phyloP scores from a whole-genome alignment of 768 basidiomycete species.

The Russula griseocarnosa region DNA sequence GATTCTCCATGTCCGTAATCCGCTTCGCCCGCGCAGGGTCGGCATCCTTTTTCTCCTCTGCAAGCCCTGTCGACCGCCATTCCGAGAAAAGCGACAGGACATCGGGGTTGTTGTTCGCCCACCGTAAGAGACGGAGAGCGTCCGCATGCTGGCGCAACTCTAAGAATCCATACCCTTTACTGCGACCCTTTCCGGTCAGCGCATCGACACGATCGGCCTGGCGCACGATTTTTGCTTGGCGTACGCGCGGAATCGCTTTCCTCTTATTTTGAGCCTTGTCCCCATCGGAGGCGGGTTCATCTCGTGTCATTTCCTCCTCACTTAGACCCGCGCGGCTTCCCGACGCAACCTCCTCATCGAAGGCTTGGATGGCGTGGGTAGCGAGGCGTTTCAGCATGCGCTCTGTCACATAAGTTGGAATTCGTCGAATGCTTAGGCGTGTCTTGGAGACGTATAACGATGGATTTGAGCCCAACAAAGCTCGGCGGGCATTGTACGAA shows the following conservation, averaged over 20 bases:
- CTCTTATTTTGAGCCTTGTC: constrained; percentile 33
- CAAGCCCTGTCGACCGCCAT: constrained; percentile 84
- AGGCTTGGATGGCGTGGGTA: constrained; percentile 71
- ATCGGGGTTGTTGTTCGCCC: constrained; percentile 86
- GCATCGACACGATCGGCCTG: constrained; percentile 87
- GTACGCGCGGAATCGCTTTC: constrained; percentile 34
- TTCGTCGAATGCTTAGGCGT: constrained; percentile 88
- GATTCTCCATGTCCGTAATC: constrained; percentile 50
- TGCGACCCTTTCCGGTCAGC: constrained; percentile 79
- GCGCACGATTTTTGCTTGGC: constrained; percentile 88
- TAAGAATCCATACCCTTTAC: constrained; percentile 93
- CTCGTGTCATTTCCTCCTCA: constrained; percentile 60
- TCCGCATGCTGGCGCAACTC: constrained; percentile 87
- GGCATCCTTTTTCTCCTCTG: constrained; percentile 45
- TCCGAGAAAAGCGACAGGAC: constrained; percentile 59
- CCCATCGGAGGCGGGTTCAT: constrained; percentile 29
- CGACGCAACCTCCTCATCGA: constrained; percentile 71
- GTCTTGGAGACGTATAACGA: constrained; percentile 92
- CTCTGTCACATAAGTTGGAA: constrained; percentile 88
- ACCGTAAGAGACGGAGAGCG: constrained; percentile 84
- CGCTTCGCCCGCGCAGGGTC: constrained; percentile 54
- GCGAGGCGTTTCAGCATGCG: constrained; percentile 85
- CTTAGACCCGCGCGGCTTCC: constrained; percentile 58
- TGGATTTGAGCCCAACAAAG: constrained; percentile 85
- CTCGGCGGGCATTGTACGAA: constrained; percentile 81